Evolutionary conservation across 148 eudicot genomes (phyloP).

Genomic region (Vaccinium darrowii): DNA sequence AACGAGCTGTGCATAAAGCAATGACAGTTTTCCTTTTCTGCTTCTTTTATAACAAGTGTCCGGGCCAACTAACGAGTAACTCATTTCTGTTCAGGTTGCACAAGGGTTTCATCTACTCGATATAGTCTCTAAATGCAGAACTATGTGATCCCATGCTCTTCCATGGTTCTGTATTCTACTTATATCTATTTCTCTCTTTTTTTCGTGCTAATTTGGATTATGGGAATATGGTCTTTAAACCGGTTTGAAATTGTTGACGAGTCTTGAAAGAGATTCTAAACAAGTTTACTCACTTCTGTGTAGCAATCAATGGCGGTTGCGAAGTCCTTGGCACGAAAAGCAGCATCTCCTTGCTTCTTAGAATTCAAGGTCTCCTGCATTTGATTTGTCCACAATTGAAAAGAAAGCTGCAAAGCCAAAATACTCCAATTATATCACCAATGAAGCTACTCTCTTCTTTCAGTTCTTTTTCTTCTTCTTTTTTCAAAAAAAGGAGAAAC

Average conservation of each 20-base stretch:
- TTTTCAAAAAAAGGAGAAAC: background rate
- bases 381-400: constrained; percentile 76
- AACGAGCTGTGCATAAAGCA: background rate
- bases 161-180: background rate
- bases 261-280: background rate
- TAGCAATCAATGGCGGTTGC: constrained; percentile 55
- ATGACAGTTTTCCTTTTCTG: background rate
- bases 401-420: constrained; percentile 57
- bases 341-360: constrained; percentile 69
- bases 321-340: constrained; percentile 66
- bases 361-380: constrained; percentile 69
- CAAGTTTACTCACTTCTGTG: constrained; percentile 39
- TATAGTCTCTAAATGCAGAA: background rate
- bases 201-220: background rate
- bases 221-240: background rate
- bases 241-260: background rate
- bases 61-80: background rate
- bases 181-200: background rate
- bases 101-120: background rate
- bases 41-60: background rate
- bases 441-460: background rate
- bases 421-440: constrained; percentile 7
- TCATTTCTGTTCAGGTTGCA: background rate
- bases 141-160: background rate
- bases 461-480: background rate